Percentiles rank a stretch among this genome's conserved stretches.
phyloP scores from a whole-genome alignment of 345 rosid genomes.

The Lepidium sativum region DNA sequence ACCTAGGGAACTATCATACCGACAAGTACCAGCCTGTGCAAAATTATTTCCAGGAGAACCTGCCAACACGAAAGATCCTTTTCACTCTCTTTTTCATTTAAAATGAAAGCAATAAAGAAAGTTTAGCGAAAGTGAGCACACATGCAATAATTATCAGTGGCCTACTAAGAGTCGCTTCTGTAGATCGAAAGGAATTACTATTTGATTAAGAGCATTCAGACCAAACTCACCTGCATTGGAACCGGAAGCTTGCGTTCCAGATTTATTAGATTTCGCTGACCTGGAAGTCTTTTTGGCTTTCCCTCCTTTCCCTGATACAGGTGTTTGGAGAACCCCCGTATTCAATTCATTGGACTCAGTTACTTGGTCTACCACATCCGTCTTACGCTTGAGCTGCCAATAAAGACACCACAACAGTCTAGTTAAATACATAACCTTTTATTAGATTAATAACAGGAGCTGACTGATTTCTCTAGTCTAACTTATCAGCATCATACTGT shows the following conservation, averaged over 20 bases:
- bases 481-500: conserved; percentile 1
- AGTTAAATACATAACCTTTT: not conserved
- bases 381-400: conserved; percentile 74
- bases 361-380: conserved; percentile 45
- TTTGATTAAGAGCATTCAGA: not conserved
- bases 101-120: not conserved
- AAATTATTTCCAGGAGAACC: conserved; percentile 88
- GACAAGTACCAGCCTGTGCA: conserved; percentile 78
- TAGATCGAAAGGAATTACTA: not conserved
- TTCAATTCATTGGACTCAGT: conserved; percentile 48
- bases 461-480: not conserved
- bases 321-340: conserved; percentile 54
- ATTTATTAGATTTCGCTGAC: conserved; percentile 46
- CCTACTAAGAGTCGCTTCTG: not conserved
- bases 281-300: conserved; percentile 63
- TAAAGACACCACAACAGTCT: conserved; percentile 12
- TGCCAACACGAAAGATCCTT: conserved; percentile 37
- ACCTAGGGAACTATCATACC: conserved; percentile 98
- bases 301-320: conserved; percentile 64
- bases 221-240: conserved; percentile 54
- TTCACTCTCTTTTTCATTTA: conserved; percentile 2
- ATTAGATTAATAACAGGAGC: not conserved
- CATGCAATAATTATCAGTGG: not conserved
- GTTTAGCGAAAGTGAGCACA: not conserved
- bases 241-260: conserved; percentile 50